Conservation (phyloP, 2,329 filamentous ascomycete species). For the Claviceps paspali region DNA sequence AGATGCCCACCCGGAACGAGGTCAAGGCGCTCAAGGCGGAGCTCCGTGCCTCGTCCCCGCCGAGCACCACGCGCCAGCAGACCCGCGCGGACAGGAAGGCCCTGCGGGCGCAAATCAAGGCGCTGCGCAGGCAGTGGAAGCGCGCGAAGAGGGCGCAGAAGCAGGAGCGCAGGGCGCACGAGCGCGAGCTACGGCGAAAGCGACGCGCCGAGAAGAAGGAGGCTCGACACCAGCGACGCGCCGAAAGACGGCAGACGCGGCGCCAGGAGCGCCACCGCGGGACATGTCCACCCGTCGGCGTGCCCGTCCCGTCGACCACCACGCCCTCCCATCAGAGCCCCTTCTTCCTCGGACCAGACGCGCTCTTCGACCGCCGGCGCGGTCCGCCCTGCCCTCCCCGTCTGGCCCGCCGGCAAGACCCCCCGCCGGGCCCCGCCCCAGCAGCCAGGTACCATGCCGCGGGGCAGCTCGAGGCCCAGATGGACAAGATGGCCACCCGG, state of each 20-base stretch:
- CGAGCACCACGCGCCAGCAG: too few relatives aligned
- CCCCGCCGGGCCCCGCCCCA: slow-evolving; percentile 13
- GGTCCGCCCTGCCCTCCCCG: too few relatives aligned
- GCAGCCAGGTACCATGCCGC: slow-evolving; percentile 22
- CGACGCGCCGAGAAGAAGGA: slow-evolving; percentile 19
- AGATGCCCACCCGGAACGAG: slow-evolving; percentile 30
- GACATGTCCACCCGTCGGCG: too few relatives aligned
- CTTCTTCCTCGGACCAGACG: too few relatives aligned
- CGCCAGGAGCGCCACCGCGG: too few relatives aligned
- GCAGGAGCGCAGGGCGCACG: slow-evolving; percentile 16
- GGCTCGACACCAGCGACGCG: slow-evolving; percentile 16
- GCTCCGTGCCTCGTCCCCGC: slow-evolving; percentile 27
- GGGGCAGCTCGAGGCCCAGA: slow-evolving; percentile 19
- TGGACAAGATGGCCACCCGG: slow-evolving; percentile 16
- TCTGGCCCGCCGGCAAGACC: too few relatives aligned
- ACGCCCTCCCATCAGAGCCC: too few relatives aligned
- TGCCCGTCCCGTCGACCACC: too few relatives aligned
- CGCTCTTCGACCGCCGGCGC: too few relatives aligned
- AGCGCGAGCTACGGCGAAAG: slow-evolving; percentile 14
- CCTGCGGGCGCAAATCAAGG: slow-evolving; percentile 28
- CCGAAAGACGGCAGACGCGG: too few relatives aligned
- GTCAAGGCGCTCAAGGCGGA: slow-evolving; percentile 26
- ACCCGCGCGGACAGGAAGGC: too few relatives aligned
- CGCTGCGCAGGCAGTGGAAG: slow-evolving; percentile 28
- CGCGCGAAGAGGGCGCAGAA: slow-evolving; percentile 16